phyloP scores from a whole-genome alignment of 148 eudicot genomes.

The Simmondsia chinensis region DNA sequence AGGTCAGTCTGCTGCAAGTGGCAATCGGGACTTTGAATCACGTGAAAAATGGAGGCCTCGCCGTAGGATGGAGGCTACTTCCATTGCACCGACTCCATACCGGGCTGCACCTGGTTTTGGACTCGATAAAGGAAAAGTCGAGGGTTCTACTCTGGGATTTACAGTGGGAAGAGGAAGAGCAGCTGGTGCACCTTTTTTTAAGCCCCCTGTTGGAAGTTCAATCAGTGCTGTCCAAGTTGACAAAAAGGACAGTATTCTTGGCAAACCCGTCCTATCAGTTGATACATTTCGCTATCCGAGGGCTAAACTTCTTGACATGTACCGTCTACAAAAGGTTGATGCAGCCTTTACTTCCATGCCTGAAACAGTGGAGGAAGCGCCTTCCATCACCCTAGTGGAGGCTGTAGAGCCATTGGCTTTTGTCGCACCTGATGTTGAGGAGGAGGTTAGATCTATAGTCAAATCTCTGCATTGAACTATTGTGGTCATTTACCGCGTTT shows the following conservation, averaged over 20 bases:
- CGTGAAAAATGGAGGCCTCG: constrained; percentile 99
- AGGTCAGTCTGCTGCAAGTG: constrained; percentile 32
- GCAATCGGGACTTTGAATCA: constrained; percentile 61
- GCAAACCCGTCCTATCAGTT: constrained; percentile 29
- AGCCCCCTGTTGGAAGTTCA: constrained; percentile 41
- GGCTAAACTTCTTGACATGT: constrained; percentile 87
- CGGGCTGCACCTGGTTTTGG: constrained; percentile 97
- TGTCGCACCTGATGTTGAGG: constrained; percentile 61
- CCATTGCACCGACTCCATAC: constrained; percentile 47
- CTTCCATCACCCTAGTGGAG: constrained; percentile 44
- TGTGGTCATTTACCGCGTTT: constrained; percentile 2
- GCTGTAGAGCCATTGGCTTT: constrained; percentile 71
- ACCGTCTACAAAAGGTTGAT: constrained; percentile 55
- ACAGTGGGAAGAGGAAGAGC: constrained; percentile 83
- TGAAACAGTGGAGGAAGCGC: constrained; percentile 47
- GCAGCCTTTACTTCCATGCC: constrained; percentile 30
- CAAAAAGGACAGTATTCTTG: constrained; percentile 39
- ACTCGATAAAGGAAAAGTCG: constrained; percentile 60
- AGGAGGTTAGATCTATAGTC: constrained; percentile 50
- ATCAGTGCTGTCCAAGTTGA: constrained; percentile 33
- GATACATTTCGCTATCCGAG: constrained; percentile 65
- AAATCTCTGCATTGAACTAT: neutral
- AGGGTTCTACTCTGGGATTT: constrained; percentile 64
- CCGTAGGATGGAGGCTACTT: constrained; percentile 68
- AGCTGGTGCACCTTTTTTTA: constrained; percentile 20